Conservation (phyloP, 2,329 filamentous ascomycete species). For the Paraconiothyrium brasiliense region DNA sequence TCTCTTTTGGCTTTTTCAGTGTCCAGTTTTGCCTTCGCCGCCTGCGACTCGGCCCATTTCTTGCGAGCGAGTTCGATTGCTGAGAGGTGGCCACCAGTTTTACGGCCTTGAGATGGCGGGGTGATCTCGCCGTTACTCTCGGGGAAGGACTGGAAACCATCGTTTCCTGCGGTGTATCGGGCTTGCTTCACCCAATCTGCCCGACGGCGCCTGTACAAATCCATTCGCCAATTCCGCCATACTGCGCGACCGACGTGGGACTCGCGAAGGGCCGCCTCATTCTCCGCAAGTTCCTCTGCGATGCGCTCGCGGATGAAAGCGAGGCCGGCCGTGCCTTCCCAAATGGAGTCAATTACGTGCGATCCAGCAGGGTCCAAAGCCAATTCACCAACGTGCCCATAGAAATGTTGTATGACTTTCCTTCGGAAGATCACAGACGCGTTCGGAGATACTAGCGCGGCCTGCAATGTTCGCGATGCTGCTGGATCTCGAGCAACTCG, state of each 20-base stretch:
- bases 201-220: slow-evolving; percentile 71
- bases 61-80: slow-evolving; percentile 67
- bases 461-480: slow-evolving; percentile 71
- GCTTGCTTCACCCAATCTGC: slow-evolving; percentile 71
- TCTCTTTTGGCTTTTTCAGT: slow-evolving; percentile 30
- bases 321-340: slow-evolving; percentile 69
- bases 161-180: slow-evolving; percentile 62
- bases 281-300: slow-evolving; percentile 68
- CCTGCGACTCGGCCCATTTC: slow-evolving; percentile 61
- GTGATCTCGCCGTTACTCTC: slow-evolving; percentile 49
- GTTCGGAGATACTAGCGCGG: slow-evolving; percentile 65
- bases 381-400: slow-evolving; percentile 67
- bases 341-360: slow-evolving; percentile 73
- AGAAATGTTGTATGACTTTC: slow-evolving; percentile 71
- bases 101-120: slow-evolving; percentile 27
- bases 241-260: slow-evolving; percentile 72
- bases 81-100: slow-evolving; percentile 40
- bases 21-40: slow-evolving; percentile 36
- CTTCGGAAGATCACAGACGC: slow-evolving; percentile 67
- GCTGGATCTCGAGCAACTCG: slow-evolving; percentile 71
- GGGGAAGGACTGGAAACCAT: slow-evolving; percentile 60
- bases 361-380: slow-evolving; percentile 70
- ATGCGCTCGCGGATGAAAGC: slow-evolving; percentile 74
- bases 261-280: slow-evolving; percentile 70
- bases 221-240: slow-evolving; percentile 79